These are phyloP conservation scores for Thalassiosira gravida DNA, from an alignment of 352 stramenopile species.

Conservation along the genomic window DNA sequence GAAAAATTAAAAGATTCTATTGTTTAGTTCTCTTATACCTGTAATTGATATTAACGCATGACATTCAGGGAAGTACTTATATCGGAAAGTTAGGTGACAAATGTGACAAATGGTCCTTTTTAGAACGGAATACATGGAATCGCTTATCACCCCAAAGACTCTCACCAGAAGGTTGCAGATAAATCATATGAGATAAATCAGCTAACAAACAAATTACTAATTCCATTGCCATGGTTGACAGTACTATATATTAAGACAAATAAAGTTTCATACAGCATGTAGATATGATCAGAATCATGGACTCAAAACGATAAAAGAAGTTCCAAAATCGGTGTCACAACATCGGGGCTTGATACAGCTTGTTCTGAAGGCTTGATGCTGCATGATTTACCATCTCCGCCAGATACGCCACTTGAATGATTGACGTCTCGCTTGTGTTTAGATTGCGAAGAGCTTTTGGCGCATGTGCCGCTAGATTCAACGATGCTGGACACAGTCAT, in stretches of 20 bases:
- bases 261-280: slow-evolving; percentile 9
- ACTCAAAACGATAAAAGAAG: slow-evolving; percentile 67
- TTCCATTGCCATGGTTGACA: not conserved
- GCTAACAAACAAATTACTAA: not conserved
- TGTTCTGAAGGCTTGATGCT: slow-evolving; percentile 24
- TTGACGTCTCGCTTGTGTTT: slow-evolving; percentile 18
- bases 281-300: not conserved
- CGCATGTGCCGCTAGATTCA: slow-evolving; percentile 54
- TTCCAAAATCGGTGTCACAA: slow-evolving; percentile 61
- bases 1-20: no score
- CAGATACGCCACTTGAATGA: not conserved
- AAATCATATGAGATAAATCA: no score
- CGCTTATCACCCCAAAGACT: no score
- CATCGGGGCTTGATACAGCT: slow-evolving; percentile 39
- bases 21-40: no score
- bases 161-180: no score
- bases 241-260: slow-evolving; percentile 11
- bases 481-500: slow-evolving; percentile 79
- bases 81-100: no score
- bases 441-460: slow-evolving; percentile 22
- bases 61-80: no score
- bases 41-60: no score
- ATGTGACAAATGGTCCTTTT: no score
- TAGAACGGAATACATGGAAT: no score
- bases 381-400: slow-evolving; percentile 7